phyloP scores from a whole-genome alignment of 169 alveolate species.

The Plasmodium cynomolgi region DNA sequence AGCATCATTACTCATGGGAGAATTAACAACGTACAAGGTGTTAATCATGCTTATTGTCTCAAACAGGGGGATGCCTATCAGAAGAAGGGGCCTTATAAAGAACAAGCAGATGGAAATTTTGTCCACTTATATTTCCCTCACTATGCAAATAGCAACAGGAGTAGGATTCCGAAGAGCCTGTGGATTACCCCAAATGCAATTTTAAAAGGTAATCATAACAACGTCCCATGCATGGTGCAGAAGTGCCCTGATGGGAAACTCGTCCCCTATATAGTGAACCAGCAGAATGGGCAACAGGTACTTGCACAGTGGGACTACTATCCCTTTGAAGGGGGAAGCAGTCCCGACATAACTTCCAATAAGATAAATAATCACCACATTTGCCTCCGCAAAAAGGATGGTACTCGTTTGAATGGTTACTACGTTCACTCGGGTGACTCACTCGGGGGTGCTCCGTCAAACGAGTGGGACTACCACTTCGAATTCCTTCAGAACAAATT shows the following conservation, averaged over 20 bases:
- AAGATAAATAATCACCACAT: neutral
- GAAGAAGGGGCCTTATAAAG: neutral
- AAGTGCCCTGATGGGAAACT: neutral
- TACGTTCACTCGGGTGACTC: neutral
- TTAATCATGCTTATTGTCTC: neutral
- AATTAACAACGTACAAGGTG: neutral
- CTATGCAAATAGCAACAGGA: neutral
- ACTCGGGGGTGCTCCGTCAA: neutral
- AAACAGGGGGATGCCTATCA: neutral
- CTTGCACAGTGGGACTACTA: neutral
- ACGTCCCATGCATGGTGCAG: neutral
- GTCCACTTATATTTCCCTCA: neutral
- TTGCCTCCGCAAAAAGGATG: neutral
- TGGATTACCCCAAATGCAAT: neutral
- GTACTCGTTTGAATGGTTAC: neutral
- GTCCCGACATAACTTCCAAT: neutral
- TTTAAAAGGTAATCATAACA: neutral
- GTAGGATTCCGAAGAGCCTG: neutral
- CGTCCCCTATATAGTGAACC: neutral
- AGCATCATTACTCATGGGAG: neutral
- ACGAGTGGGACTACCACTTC: neutral
- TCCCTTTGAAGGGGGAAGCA: neutral
- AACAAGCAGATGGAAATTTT: neutral
- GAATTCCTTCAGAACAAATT: neutral
- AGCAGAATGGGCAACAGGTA: neutral